Base-by-base conservation (phyloP, 306 rosid species). In the Sphenostylis stenocarpa region DNA sequence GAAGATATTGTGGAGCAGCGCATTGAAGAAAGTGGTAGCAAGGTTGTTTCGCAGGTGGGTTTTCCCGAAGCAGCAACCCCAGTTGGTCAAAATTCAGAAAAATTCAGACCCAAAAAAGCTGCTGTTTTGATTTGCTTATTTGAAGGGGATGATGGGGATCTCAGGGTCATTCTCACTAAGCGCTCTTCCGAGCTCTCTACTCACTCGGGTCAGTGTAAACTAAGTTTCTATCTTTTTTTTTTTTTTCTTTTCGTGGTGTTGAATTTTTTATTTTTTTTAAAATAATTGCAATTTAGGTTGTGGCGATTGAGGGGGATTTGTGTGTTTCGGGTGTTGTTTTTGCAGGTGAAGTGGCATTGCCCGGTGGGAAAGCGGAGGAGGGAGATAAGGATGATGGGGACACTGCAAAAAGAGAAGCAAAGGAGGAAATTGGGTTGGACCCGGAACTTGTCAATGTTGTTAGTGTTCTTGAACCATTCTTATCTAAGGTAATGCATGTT, bases 311-410 rank as follows among this genome's bases (percentile, higher is more conserved):
- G n/a, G 49, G 44, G 52, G 58, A 26, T 44, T 62, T 52, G 51
- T 77, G 60, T 69, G 41, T 48, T 56, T 34, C 1, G 11, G 14
- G 12, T 49, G 8, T 60, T 3, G 16, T 28, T 68, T 39, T 38
- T 83, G 77, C 90, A 95, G 98, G 97, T 76, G 98, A 95, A 81
- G 87, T 95, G 75, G 80, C 98, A 14, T 88, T 95, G 89, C 98
- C 98, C 0, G 98, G 98, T 74, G 98, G 98, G 79, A 95, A 95
- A 77, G 87, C 84, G 14, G 97, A 95, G 51, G 97, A 92, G 77
- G 97, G 97, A 47, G 97, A 95, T 76, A 87, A 83, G 86, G 93
- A 90, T 82, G 98, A 95, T 55, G 93, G 78, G 33, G 97, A 89
- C 43, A 92, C 98, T 12, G 98, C 98, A 4, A 89, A 85, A 44